These are phyloP conservation scores for Phytophthora macrochlamydospora DNA, from an alignment of 352 stramenopile genomes.

Conservation along the genomic window DNA sequence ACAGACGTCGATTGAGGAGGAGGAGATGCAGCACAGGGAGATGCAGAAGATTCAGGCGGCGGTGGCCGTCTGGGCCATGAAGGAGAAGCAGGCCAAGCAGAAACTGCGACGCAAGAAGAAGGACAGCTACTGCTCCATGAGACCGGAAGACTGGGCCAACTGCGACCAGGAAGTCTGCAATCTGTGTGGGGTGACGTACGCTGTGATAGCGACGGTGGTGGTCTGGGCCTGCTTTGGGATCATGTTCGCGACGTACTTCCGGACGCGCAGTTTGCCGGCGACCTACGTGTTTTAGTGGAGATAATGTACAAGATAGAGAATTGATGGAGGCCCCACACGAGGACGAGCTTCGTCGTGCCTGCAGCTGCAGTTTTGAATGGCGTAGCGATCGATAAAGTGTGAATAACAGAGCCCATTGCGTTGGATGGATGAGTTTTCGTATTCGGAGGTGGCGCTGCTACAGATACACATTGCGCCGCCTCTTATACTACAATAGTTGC, in stretches of 20 bases:
- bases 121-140: slow-evolving; percentile 37
- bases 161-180: slow-evolving; percentile 54
- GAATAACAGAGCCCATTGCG: neutral
- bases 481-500: slow-evolving; percentile 45
- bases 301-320: neutral
- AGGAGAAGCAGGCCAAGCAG: slow-evolving; percentile 49
- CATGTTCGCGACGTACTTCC: slow-evolving; percentile 28
- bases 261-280: slow-evolving; percentile 5
- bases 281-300: neutral
- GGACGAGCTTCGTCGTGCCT: too few species aligned
- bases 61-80: slow-evolving; percentile 53
- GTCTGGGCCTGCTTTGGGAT: slow-evolving; percentile 53
- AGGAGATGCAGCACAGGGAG: slow-evolving; percentile 53
- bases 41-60: slow-evolving; percentile 60
- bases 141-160: slow-evolving; percentile 36
- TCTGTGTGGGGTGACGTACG: slow-evolving; percentile 50
- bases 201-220: slow-evolving; percentile 46
- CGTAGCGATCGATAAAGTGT: too few species aligned
- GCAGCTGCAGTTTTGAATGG: too few species aligned
- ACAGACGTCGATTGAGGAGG: slow-evolving; percentile 57
- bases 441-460: slow-evolving; percentile 31
- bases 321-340: too few species aligned
- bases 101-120: slow-evolving; percentile 37
- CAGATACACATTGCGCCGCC: slow-evolving; percentile 27
- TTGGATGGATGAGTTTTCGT: slow-evolving; percentile 20